phyloP scores from a whole-genome alignment of 2,329 filamentous ascomycete species.

The Myriangium duriaei region DNA sequence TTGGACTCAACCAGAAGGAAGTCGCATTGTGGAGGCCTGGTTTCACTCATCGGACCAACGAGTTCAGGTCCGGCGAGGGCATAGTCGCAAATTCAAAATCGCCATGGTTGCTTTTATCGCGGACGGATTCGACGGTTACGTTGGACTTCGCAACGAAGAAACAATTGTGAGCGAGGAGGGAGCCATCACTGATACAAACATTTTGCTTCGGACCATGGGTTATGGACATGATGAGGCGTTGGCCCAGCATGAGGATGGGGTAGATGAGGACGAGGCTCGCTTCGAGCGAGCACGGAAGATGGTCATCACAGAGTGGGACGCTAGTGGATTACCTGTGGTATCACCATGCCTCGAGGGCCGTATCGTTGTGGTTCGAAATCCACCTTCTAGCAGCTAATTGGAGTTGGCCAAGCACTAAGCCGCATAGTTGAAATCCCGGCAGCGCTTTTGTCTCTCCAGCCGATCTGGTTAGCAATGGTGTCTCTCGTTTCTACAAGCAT shows the following conservation, averaged over 20 bases:
- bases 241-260: neutral
- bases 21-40: neutral
- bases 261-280: neutral
- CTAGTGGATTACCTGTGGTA: neutral
- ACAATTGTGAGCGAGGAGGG: neutral
- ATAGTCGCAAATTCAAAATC: neutral
- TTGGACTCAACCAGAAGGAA: neutral
- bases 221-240: neutral
- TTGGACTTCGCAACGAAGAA: neutral
- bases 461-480: too few species aligned
- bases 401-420: too few species aligned
- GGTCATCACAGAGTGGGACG: neutral
- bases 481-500: too few species aligned
- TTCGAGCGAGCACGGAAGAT: neutral
- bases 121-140: neutral
- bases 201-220: neutral
- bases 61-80: neutral
- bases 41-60: neutral
- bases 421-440: too few species aligned
- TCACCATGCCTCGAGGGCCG: neutral
- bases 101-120: neutral
- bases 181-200: neutral
- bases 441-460: too few species aligned
- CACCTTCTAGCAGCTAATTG: too few species aligned
- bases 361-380: too few species aligned